Conservation (phyloP, 2,329 filamentous ascomycete genomes). For the Fusarium sp. region DNA sequence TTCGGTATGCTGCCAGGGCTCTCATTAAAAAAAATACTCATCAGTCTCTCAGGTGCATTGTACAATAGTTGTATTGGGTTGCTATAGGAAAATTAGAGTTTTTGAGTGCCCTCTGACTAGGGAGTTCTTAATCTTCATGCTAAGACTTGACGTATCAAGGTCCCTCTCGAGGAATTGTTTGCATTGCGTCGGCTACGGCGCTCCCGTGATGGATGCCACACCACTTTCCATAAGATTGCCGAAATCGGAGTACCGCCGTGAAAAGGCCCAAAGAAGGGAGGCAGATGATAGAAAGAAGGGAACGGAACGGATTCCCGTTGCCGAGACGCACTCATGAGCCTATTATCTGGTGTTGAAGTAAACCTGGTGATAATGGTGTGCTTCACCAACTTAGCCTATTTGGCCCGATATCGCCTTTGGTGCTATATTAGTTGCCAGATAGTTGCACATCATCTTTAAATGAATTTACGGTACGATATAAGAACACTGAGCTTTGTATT, state of each 20-base stretch:
- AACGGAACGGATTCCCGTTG: background rate
- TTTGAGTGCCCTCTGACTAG: background rate
- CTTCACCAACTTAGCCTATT: background rate
- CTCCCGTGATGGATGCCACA: conserved; percentile 1
- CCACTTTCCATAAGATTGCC: background rate
- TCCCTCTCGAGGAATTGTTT: background rate
- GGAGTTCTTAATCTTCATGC: background rate
- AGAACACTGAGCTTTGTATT: too few relatives aligned
- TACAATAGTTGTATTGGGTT: background rate
- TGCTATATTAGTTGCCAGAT: background rate
- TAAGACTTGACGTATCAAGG: background rate
- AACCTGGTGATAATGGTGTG: background rate
- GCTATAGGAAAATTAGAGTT: background rate
- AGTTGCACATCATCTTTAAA: background rate
- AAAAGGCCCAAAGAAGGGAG: background rate
- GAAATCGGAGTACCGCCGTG: background rate
- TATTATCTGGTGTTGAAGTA: background rate
- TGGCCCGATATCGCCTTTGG: background rate
- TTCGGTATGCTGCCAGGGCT: background rate
- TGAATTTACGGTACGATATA: background rate
- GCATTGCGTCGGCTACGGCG: background rate
- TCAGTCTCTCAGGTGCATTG: background rate
- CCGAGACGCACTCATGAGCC: background rate
- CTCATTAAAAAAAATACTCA: background rate
- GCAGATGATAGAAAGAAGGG: background rate